Evolutionary conservation across 495 filamentous ascomycete genomes (phyloP), one percentile per base, ranked within the genome.

Genomic region (Penicillium salamii): DNA sequence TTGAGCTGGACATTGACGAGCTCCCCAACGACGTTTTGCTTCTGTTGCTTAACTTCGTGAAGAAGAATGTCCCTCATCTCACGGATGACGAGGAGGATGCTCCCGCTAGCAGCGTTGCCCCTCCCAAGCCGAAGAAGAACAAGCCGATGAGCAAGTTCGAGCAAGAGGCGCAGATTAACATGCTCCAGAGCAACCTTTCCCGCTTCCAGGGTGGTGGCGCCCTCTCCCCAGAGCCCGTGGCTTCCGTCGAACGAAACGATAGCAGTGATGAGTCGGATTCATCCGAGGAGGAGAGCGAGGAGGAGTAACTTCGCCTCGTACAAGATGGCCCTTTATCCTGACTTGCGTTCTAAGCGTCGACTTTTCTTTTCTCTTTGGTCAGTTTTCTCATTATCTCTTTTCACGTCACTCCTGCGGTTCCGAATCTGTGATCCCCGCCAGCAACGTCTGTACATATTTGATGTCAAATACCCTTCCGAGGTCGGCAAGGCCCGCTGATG

Each of bases 111-210:
- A 62, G 68, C 18, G 69, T 78, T 13, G 72, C 81, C 0, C 63
- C 80, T 12, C 66, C 79, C 7, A 89, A 89, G 68, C 80, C 86
- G 13, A 96, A 95, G 76, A 98, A 98, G 79, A 96, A 98, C 72
- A 97, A 97, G 77, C 93, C 93, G 0, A 98, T 97, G 93, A 92
- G 87, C 74, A 92, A 91, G 67, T 75, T 71, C 17, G 92, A 98
- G 69, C 93, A 98, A 68, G 91, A 97, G 62, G 82, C 85, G 7
- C 87, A 86, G 56, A 95, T 98, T 62, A 79, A 83, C 43, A 80
- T 88, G 67, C 81, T 98, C 14, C 78, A 85, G 63, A 80, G 71
- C 55, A 77, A 73, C 33, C 62, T 78, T 6, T 75, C 71, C 18
- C 70, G 73, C 13, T 80, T 80, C 63, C 62, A 72, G 46, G 72